Evolutionary conservation across 306 rosid genomes (phyloP).

Genomic region (Trifolium subterraneum): DNA sequence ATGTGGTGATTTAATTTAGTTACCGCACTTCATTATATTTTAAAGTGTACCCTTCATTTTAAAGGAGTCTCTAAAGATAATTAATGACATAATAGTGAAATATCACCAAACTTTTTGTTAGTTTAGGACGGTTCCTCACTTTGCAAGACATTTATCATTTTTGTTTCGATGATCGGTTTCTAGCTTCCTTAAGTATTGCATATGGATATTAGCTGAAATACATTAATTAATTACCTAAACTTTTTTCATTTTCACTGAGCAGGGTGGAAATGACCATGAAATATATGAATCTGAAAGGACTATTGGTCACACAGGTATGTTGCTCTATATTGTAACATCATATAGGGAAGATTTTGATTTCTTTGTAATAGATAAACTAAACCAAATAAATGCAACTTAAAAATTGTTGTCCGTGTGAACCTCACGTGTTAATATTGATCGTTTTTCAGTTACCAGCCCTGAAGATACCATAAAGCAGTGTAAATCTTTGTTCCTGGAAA

Average conservation of each 20-base stretch:
- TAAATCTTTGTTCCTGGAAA: slow-evolving; percentile 66
- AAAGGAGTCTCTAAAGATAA: neutral
- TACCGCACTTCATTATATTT: neutral
- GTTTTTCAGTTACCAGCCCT: slow-evolving; percentile 75
- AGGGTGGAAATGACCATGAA: slow-evolving; percentile 99
- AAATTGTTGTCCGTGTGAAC: neutral
- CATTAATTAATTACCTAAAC: slow-evolving; percentile 18
- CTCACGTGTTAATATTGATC: slow-evolving; percentile 10
- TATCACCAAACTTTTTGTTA: neutral
- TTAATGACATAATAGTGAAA: neutral
- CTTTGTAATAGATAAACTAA: slow-evolving; percentile 6
- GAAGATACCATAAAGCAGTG: slow-evolving; percentile 83
- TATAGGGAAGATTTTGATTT: neutral
- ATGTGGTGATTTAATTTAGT: slow-evolving; percentile 14
- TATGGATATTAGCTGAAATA: neutral
- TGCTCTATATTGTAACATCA: slow-evolving; percentile 13
- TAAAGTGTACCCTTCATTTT: neutral
- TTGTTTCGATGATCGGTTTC: slow-evolving; percentile 5
- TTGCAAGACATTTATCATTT: slow-evolving; percentile 19
- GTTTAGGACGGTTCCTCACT: slow-evolving; percentile 7
- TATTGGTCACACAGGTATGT: slow-evolving; percentile 85
- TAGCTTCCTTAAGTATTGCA: slow-evolving; percentile 8
- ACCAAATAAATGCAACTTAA: neutral
- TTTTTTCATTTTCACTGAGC: slow-evolving; percentile 35
- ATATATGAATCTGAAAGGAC: slow-evolving; percentile 89